phyloP scores from a whole-genome alignment of 768 basidiomycete genomes.

The Dioszegia crocea region DNA sequence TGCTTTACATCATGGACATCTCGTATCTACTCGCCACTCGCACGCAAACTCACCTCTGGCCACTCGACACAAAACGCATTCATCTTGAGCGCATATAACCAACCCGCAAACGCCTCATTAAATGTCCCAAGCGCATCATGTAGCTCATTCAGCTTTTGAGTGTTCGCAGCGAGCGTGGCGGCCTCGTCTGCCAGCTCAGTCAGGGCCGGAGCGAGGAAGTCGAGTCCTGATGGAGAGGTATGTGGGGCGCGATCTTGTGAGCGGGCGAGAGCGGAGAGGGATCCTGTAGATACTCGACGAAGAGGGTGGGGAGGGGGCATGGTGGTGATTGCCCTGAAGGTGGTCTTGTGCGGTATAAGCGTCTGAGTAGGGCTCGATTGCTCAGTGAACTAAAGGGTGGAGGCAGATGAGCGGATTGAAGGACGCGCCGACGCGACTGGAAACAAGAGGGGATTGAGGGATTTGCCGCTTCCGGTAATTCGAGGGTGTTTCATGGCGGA shows the following conservation, averaged over 20 bases:
- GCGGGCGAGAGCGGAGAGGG: slow-evolving; percentile 76
- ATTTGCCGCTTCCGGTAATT: too few relatives aligned
- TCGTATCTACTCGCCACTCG: too few relatives aligned
- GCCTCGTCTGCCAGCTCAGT: slow-evolving; percentile 84
- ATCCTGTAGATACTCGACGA: slow-evolving; percentile 83
- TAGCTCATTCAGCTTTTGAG: slow-evolving; percentile 66
- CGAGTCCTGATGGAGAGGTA: slow-evolving; percentile 73
- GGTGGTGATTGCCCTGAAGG: neutral
- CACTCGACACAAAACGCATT: slow-evolving; percentile 90
- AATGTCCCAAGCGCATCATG: slow-evolving; percentile 73
- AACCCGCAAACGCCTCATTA: slow-evolving; percentile 90
- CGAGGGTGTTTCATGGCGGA: too few relatives aligned
- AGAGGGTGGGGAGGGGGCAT: slow-evolving; percentile 57
- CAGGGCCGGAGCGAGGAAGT: slow-evolving; percentile 78
- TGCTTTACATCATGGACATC: too few relatives aligned
- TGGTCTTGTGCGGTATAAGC: too few relatives aligned
- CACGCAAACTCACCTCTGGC: slow-evolving; percentile 68
- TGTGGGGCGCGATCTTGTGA: slow-evolving; percentile 58
- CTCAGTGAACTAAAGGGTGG: too few relatives aligned
- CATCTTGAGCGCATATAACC: slow-evolving; percentile 89
- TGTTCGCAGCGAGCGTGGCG: slow-evolving; percentile 70
- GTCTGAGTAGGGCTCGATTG: too few relatives aligned
- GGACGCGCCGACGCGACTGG: too few relatives aligned
- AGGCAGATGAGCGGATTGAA: too few relatives aligned
- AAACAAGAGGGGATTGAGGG: too few relatives aligned